Percentiles rank a stretch among this genome's conserved stretches.
phyloP scores from a whole-genome alignment of 306 rosid genomes.

The Mimosa bimucronata region DNA sequence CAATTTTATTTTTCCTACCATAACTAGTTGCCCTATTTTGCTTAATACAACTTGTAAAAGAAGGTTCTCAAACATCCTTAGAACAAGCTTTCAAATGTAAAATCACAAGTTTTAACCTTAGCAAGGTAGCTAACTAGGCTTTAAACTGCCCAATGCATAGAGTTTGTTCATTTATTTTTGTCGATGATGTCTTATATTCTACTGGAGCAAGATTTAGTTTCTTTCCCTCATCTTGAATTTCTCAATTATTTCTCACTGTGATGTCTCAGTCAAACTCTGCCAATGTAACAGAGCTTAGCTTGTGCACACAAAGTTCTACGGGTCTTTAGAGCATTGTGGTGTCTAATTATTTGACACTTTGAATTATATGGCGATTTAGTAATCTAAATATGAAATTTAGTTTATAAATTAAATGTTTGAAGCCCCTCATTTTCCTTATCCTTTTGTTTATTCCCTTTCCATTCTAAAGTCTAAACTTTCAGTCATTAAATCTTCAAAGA shows the following conservation, averaged over 20 bases:
- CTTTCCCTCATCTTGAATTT: not conserved
- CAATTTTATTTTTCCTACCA: slow-evolving; percentile 7
- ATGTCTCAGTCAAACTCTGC: not conserved
- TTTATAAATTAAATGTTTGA: not conserved
- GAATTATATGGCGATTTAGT: not conserved
- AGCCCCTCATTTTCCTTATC: not conserved
- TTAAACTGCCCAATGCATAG: not conserved
- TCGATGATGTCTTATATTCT: not conserved
- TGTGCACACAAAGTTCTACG: not conserved
- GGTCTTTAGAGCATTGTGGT: not conserved
- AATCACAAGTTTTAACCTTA: not conserved
- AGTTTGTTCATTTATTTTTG: not conserved
- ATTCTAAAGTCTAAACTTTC: not conserved
- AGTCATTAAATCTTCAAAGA: not conserved
- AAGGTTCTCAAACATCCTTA: not conserved
- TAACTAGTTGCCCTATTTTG: not conserved
- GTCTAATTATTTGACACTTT: not conserved
- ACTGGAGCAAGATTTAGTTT: not conserved
- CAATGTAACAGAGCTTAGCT: slow-evolving; percentile 3
- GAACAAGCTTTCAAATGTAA: not conserved
- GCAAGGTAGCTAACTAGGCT: not conserved
- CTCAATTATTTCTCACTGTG: not conserved
- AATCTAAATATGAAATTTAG: not conserved
- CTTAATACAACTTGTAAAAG: not conserved
- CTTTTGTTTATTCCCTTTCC: not conserved